phyloP scores from a whole-genome alignment of 345 rosid species.

The Ceriops decandra region DNA sequence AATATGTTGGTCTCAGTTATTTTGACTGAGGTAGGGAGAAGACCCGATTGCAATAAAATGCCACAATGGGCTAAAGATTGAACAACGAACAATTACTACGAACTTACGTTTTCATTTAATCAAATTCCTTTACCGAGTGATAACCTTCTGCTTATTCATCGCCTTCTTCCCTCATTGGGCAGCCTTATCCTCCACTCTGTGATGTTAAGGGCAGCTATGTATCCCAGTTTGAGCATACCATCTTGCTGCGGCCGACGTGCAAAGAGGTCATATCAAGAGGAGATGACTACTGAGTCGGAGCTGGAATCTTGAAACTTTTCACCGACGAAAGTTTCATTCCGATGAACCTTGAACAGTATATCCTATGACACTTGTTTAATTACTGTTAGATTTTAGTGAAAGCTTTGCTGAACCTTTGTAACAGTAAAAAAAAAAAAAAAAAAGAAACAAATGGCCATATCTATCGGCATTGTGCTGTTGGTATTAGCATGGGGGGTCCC shows the following conservation, averaged over 20 bases:
- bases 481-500: no score
- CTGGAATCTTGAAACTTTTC: background rate
- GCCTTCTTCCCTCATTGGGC: slow-evolving; percentile 17
- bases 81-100: background rate
- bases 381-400: no score
- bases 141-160: background rate
- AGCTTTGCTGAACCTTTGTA: no score
- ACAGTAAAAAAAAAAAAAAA: no score
- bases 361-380: no score
- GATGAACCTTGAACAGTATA: no score
- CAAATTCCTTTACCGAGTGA: background rate
- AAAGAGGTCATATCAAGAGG: slow-evolving; percentile 91
- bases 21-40: background rate
- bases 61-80: background rate
- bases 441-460: no score
- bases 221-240: slow-evolving; percentile 90
- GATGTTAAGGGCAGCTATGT: slow-evolving; percentile 88
- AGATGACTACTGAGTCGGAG: slow-evolving; percentile 55
- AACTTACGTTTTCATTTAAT: background rate
- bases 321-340: background rate
- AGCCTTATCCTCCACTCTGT: slow-evolving; percentile 90
- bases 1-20: background rate
- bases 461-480: no score
- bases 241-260: slow-evolving; percentile 91
- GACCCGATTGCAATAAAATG: background rate